Percentiles rank a stretch among this genome's conserved stretches.
Evolutionary conservation across 176 grass and related monocot species (phyloP).

Genomic region (Typha latifolia): DNA sequence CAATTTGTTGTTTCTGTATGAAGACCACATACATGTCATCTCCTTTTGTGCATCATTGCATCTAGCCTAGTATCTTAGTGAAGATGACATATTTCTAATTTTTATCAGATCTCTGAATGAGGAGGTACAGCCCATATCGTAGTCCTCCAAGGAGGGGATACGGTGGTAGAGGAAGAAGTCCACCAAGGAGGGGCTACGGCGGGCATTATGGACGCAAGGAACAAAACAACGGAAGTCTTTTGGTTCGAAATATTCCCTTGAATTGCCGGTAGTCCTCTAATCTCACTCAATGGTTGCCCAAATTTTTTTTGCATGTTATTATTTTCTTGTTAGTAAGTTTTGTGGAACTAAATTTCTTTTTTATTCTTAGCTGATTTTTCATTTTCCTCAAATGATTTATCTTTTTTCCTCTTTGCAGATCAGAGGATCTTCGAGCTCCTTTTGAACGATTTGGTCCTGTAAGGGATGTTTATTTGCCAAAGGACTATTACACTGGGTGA

Average conservation of each 20-base stretch:
- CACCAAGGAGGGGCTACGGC: conserved; percentile 66
- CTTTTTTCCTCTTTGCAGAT: conserved; percentile 20
- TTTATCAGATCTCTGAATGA: conserved; percentile 27
- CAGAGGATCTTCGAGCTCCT: conserved; percentile 65
- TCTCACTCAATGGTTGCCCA: background rate
- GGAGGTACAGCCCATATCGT: conserved; percentile 84
- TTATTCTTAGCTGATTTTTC: too few relatives aligned
- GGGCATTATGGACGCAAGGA: conserved; percentile 46
- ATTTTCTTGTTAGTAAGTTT: too few relatives aligned
- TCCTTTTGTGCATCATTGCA: too few relatives aligned
- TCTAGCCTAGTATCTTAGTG: too few relatives aligned
- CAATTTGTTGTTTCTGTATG: too few relatives aligned
- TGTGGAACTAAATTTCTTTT: too few relatives aligned
- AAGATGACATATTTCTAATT: too few relatives aligned
- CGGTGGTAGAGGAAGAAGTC: conserved; percentile 71
- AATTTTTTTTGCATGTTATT: conserved; percentile 8
- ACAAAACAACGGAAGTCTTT: conserved; percentile 47
- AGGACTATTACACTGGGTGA: conserved; percentile 80
- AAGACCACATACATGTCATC: too few relatives aligned
- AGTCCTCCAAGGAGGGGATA: conserved; percentile 88
- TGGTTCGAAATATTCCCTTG: conserved; percentile 90
- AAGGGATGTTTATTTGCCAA: conserved; percentile 85
- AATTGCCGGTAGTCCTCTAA: conserved; percentile 40
- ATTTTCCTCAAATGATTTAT: background rate
- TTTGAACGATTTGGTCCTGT: conserved; percentile 97